Base-by-base conservation (phyloP, 1,139 yeast species). In the Hansenula anomala region DNA sequence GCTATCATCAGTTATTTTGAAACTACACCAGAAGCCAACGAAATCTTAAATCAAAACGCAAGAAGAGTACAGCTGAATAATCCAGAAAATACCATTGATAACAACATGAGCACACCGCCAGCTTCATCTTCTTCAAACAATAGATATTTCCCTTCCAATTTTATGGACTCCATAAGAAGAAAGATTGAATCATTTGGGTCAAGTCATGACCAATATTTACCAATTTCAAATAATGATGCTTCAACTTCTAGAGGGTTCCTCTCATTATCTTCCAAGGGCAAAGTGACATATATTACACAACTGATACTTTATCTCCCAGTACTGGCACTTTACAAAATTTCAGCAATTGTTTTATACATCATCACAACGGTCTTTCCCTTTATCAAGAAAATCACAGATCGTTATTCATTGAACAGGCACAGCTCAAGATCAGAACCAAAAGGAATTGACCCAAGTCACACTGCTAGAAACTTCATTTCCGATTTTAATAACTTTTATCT, bases 391-490 rank as follows among this genome's bases (percentile, higher is more conserved):
- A 18, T 50, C 3, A 47, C 53, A 0, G 32, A 34, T 17, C 36
- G 48, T n/a, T 53, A 48, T 20, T 47, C 55, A 2, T 50, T 47
- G 24, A 49, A 49, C 30, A 42, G 56, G 20, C 45, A 45, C 20
- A 45, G 56, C 20, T 46, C 55, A 3, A 38, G 47, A 34, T 55
- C 68, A 4, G 60, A 59, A 30, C 59, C 59, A 9, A 60, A 58
- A 30, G 56, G 54, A 19, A 54, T 60, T 29, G 66, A 68, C 43
- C 69, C 73, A 8, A 57, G 60, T 36, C 66, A 66, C 34, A 55
- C 61, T 12, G 71, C 75, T 3, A 52, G 64, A 23, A 49, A 64
- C 34, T 67, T 67, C 39, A 59, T 61, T 30, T 54, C 61, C 11
- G 54, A 58, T 23, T 67, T 71, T 43, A 68, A 68, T 46, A 67